phyloP scores from a whole-genome alignment of 2,329 filamentous ascomycete species.

The Tolypocladium nubicola region DNA sequence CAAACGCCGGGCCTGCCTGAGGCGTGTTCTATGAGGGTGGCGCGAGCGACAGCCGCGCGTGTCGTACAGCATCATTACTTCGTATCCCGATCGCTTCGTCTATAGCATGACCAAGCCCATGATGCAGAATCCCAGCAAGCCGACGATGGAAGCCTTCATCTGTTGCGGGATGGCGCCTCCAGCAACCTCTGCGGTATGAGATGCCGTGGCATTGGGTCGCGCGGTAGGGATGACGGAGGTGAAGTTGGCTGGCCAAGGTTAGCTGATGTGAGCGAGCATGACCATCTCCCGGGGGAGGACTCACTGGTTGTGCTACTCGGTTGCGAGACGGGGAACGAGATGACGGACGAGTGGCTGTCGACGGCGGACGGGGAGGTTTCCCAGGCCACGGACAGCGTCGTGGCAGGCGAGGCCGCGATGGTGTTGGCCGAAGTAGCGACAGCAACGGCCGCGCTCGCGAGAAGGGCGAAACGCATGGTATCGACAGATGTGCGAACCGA shows the following conservation, averaged over 20 bases:
- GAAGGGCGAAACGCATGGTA: constrained; percentile 9
- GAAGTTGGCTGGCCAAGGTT: constrained; percentile 4
- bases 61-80: constrained; percentile 5
- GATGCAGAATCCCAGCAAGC: constrained; percentile 25
- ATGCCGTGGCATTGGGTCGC: constrained; percentile 15
- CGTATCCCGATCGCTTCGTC: not conserved
- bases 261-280: not conserved
- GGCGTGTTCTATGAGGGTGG: constrained; percentile 1
- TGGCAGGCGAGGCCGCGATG: constrained; percentile 3
- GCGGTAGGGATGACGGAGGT: constrained; percentile 4
- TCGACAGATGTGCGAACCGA: not conserved
- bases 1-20: constrained; percentile 5
- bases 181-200: constrained; percentile 15
- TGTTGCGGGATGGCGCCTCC: constrained; percentile 21
- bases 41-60: constrained; percentile 1
- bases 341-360: not conserved
- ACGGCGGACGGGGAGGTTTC: not conserved
- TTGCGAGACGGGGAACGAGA: not conserved
- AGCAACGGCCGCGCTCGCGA: constrained; percentile 6
- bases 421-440: constrained; percentile 6
- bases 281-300: not conserved
- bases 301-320: not conserved
- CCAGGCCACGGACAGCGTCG: not conserved
- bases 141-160: constrained; percentile 22
- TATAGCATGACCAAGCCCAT: constrained; percentile 24